Conservation (phyloP, 148 eudicot species). For the Camellia sinensis region DNA sequence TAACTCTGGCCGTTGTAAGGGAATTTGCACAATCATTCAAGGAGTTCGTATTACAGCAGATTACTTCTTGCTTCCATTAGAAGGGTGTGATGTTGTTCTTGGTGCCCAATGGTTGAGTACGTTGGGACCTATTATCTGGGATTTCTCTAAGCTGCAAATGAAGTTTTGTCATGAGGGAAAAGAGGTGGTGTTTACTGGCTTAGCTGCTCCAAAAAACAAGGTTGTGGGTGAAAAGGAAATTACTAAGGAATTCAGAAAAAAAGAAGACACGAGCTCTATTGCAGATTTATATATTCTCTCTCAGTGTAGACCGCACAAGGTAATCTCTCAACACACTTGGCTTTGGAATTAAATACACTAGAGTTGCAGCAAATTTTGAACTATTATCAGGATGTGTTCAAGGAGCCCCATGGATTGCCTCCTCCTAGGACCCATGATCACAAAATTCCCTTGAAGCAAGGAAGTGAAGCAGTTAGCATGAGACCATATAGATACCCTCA, state of each 20-base stretch:
- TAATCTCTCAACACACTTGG: neutral
- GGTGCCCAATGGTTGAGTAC: slow-evolving; percentile 5
- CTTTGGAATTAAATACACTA: neutral
- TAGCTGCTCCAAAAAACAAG: neutral
- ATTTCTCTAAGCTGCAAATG: neutral
- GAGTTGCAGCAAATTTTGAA: neutral
- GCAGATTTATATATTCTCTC: neutral
- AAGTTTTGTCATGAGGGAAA: neutral
- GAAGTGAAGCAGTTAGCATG: neutral
- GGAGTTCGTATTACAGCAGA: neutral
- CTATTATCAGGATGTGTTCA: neutral
- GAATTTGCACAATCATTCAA: neutral
- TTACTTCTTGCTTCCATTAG: neutral
- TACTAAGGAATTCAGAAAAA: no score
- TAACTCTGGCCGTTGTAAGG: neutral
- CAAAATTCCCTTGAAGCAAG: neutral
- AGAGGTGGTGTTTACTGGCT: neutral
- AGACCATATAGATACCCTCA: no score
- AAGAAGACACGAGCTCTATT: neutral
- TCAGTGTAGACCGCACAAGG: neutral
- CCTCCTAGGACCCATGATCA: neutral
- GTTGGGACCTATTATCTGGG: neutral
- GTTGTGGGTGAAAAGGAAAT: neutral
- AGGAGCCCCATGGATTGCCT: neutral
- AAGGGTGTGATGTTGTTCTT: neutral